These are phyloP conservation scores for Coniochaeta sp. DNA, from an alignment of 2,329 filamentous ascomycete genomes.

Conservation along the genomic window DNA sequence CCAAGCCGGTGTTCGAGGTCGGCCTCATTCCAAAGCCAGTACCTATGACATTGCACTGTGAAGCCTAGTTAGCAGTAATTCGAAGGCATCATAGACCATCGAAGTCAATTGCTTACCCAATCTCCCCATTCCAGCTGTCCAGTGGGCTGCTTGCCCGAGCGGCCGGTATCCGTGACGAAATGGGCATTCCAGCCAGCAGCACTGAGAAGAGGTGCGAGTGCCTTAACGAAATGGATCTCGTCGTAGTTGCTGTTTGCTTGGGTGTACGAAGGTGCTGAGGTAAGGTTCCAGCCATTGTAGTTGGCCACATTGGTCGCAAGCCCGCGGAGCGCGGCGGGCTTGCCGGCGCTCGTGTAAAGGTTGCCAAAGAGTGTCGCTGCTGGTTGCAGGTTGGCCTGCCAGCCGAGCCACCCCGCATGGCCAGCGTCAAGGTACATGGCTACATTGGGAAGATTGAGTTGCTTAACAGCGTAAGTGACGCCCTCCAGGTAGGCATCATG, in stretches of 20 bases:
- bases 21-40: constrained; percentile 61
- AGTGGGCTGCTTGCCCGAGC: constrained; percentile 52
- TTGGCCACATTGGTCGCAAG: constrained; percentile 53
- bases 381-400: constrained; percentile 44
- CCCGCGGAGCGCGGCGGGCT: constrained; percentile 42
- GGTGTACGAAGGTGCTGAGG: constrained; percentile 37
- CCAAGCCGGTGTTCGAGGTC: constrained; percentile 52
- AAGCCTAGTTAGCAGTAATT: too few species aligned
- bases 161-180: constrained; percentile 45
- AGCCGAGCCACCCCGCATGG: constrained; percentile 53
- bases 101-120: too few species aligned
- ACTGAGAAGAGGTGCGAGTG: constrained; percentile 57
- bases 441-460: constrained; percentile 48
- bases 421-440: constrained; percentile 52
- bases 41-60: constrained; percentile 55
- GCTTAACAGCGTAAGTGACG: constrained; percentile 41
- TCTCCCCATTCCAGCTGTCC: constrained; percentile 56
- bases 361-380: constrained; percentile 39
- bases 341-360: constrained; percentile 43
- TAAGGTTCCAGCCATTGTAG: constrained; percentile 44
- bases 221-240: constrained; percentile 49
- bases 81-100: too few species aligned
- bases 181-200: constrained; percentile 35
- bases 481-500: constrained; percentile 41
- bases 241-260: constrained; percentile 42